Conservation (phyloP, 768 basidiomycete species). For the Leccinellum albellum region DNA sequence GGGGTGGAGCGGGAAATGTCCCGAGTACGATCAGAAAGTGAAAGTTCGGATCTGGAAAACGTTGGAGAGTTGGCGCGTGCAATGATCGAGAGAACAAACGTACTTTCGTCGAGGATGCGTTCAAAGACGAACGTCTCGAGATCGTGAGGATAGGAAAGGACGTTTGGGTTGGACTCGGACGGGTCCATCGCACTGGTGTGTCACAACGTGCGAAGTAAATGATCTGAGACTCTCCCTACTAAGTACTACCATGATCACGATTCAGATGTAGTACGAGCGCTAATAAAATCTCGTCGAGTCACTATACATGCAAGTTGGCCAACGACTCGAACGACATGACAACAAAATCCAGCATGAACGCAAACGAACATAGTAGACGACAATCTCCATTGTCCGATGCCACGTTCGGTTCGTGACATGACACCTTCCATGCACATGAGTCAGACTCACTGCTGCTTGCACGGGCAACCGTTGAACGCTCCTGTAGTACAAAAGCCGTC, state of each 20-base stretch:
- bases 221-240: too few species aligned
- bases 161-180: background rate
- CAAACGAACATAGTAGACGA: background rate
- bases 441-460: background rate
- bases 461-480: background rate
- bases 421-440: background rate
- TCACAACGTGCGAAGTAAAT: background rate
- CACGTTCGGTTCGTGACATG: background rate
- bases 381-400: too few species aligned
- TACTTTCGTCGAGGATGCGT: slow-evolving; percentile 51
- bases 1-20: slow-evolving; percentile 39
- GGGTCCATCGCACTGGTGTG: background rate
- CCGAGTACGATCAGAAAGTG: slow-evolving; percentile 69
- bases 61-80: background rate
- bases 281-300: too few species aligned
- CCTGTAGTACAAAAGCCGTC: background rate
- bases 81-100: background rate
- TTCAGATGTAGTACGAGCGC: too few species aligned
- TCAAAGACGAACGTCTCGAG: slow-evolving; percentile 49
- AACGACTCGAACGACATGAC: too few species aligned
- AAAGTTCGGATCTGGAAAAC: slow-evolving; percentile 50
- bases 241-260: too few species aligned
- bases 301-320: too few species aligned
- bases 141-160: slow-evolving; percentile 10
- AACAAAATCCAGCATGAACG: too few species aligned